Conservation (phyloP, 169 alveolate genomes). For the Plasmodium ovale region DNA sequence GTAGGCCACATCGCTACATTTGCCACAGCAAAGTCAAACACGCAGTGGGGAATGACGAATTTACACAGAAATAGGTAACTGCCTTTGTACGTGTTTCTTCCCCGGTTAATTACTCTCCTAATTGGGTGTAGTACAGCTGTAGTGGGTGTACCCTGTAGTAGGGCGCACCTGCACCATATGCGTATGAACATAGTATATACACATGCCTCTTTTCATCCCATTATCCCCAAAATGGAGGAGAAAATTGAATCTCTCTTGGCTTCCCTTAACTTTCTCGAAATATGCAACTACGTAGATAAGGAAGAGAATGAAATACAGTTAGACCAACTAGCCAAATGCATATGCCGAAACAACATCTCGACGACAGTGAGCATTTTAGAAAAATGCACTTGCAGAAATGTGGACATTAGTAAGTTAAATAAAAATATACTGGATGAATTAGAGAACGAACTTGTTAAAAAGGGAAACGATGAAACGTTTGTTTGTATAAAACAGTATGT, state of each 20-base stretch:
- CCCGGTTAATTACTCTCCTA: too few relatives aligned
- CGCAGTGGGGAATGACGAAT: too few relatives aligned
- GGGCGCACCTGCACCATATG: too few relatives aligned
- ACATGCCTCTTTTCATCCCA: too few relatives aligned
- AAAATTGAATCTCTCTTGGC: slow-evolving; percentile 12
- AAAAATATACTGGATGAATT: slow-evolving; percentile 30
- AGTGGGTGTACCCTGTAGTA: too few relatives aligned
- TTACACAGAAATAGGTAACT: too few relatives aligned
- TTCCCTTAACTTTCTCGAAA: slow-evolving; percentile 23
- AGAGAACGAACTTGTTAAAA: slow-evolving; percentile 14
- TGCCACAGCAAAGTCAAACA: too few relatives aligned
- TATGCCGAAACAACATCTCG: slow-evolving; percentile 7
- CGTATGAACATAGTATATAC: too few relatives aligned
- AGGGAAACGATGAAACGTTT: slow-evolving; percentile 1
- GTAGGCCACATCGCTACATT: too few relatives aligned
- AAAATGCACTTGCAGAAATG: slow-evolving; percentile 26
- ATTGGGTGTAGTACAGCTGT: too few relatives aligned
- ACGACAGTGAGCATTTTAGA: slow-evolving; percentile 19
- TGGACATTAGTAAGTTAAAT: background rate
- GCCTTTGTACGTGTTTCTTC: too few relatives aligned
- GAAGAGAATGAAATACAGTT: slow-evolving; percentile 10
- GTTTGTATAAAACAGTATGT: slow-evolving; percentile 21
- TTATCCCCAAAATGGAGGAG: slow-evolving; percentile 5
- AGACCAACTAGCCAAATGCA: slow-evolving; percentile 23
- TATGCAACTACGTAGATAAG: slow-evolving; percentile 14